phyloP scores from a whole-genome alignment of 163 green algal genomes.

The Trebouxia gelatinosa region DNA sequence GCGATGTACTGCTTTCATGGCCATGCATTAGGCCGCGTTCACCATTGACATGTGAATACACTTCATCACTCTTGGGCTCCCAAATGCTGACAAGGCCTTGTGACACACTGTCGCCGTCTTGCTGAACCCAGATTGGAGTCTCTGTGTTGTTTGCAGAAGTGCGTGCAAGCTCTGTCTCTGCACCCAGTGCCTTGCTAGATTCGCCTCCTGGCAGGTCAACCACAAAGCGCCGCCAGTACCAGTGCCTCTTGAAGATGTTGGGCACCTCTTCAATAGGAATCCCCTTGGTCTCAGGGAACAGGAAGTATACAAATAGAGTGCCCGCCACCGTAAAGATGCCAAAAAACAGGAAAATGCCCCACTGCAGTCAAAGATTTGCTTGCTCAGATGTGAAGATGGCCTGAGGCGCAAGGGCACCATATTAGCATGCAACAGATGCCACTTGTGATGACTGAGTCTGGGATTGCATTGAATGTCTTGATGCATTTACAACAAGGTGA shows the following conservation, averaged over 20 bases:
- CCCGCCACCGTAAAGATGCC: conserved; percentile 48
- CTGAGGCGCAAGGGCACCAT: no score
- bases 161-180: conserved; percentile 14
- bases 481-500: no score
- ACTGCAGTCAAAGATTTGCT: conserved; percentile 43
- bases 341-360: conserved; percentile 80
- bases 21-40: conserved; percentile 20
- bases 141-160: neutral
- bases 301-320: conserved; percentile 26
- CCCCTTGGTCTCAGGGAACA: conserved; percentile 42
- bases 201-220: neutral
- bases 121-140: neutral
- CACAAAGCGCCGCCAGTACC: conserved; percentile 39
- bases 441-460: no score
- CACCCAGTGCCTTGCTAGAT: neutral
- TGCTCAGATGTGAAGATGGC: no score
- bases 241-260: conserved; percentile 38
- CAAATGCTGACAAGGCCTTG: conserved; percentile 28
- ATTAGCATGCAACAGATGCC: no score
- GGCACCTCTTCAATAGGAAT: conserved; percentile 47
- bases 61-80: conserved; percentile 30
- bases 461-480: no score
- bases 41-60: conserved; percentile 1
- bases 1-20: conserved; percentile 6
- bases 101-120: neutral